Conservation (phyloP, 306 rosid genomes). For the Pterocarpus macrocarpus region DNA sequence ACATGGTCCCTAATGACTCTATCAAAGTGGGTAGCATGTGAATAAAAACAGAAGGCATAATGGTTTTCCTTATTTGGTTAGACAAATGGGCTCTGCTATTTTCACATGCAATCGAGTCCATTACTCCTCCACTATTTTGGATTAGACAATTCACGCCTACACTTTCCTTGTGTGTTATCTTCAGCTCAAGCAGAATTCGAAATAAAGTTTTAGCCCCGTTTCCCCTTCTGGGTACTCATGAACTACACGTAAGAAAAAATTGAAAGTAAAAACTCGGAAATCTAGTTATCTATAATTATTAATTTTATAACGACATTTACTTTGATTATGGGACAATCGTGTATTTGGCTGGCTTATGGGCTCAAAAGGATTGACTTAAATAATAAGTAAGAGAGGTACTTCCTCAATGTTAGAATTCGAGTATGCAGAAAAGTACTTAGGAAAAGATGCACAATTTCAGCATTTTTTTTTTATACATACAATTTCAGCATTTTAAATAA, state of each 20-base stretch:
- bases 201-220: background rate
- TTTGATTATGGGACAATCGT: too few relatives aligned
- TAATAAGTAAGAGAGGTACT: too few relatives aligned
- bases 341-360: too few relatives aligned
- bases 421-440: background rate
- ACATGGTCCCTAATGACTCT: slow-evolving; percentile 55
- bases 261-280: background rate
- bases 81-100: slow-evolving; percentile 48
- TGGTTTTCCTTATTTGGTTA: slow-evolving; percentile 53
- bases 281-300: background rate
- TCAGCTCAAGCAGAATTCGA: background rate
- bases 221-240: background rate
- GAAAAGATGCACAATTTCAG: background rate
- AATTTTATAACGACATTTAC: too few relatives aligned
- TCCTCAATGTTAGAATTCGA: background rate
- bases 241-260: background rate
- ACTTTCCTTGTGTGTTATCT: background rate
- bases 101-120: slow-evolving; percentile 45
- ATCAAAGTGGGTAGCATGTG: slow-evolving; percentile 54
- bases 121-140: background rate
- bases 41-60: slow-evolving; percentile 23
- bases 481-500: too few relatives aligned
- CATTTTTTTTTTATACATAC: too few relatives aligned
- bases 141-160: background rate
- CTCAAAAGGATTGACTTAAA: background rate